Evolutionary conservation across 306 rosid species (phyloP).

Genomic region (Glycyrrhiza uralensis): DNA sequence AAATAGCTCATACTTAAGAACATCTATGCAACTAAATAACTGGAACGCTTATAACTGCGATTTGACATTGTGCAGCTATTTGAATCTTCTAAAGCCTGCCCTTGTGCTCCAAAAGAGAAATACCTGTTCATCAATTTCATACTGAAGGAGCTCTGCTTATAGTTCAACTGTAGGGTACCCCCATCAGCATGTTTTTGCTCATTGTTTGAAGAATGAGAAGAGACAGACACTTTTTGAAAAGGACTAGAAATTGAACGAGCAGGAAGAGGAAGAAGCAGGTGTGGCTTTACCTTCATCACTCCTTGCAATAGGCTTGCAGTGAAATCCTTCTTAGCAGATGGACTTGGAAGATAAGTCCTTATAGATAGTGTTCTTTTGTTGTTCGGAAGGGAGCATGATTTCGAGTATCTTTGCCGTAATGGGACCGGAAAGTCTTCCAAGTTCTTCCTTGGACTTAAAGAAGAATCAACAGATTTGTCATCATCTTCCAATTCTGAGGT

Average conservation of each 20-base stretch:
- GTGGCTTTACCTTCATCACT: conserved; percentile 69
- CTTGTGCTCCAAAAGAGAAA: conserved; percentile 80
- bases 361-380: conserved; percentile 49
- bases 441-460: conserved; percentile 30
- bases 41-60: conserved; percentile 31
- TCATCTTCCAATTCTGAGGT: conserved; percentile 37
- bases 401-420: conserved; percentile 68
- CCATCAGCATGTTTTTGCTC: conserved; percentile 37
- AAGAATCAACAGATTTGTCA: conserved; percentile 38
- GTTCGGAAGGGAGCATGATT: conserved; percentile 55
- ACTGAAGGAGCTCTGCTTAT: conserved; percentile 38
- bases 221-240: conserved; percentile 27
- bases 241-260: conserved; percentile 34
- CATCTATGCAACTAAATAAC: conserved; percentile 54
- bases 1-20: neutral
- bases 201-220: conserved; percentile 42
- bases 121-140: conserved; percentile 69
- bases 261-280: conserved; percentile 24
- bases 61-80: conserved; percentile 38
- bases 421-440: conserved; percentile 47
- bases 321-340: conserved; percentile 52
- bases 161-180: conserved; percentile 26
- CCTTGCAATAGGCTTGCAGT: conserved; percentile 82
- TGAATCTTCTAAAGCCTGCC: conserved; percentile 46
- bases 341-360: conserved; percentile 58